These are phyloP conservation scores for Entamoeba histolytica DNA, from an alignment of 208 protist genomes.

Conservation along the genomic window DNA sequence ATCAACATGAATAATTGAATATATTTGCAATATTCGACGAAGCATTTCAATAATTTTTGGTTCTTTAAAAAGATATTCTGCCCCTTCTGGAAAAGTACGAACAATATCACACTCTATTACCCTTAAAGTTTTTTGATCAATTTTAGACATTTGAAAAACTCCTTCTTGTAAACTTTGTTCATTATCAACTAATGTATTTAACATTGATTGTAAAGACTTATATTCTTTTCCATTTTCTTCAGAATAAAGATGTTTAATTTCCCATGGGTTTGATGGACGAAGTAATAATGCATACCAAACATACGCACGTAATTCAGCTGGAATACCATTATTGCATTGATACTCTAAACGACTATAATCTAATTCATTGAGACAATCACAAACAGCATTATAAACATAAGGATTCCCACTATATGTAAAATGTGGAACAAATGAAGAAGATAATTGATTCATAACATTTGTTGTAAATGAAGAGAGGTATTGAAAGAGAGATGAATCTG, in stretches of 20 bases:
- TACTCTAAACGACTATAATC: background rate
- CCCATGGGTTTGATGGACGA: background rate
- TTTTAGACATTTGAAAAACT: background rate
- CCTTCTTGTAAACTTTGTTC: background rate
- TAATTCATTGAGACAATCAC: background rate
- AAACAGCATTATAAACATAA: background rate
- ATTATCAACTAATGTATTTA: background rate
- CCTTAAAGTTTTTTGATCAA: background rate
- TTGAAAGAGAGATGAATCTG: no score
- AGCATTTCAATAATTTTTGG: background rate
- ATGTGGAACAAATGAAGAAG: background rate
- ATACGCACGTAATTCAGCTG: background rate
- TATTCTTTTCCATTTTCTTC: background rate
- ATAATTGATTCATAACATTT: background rate
- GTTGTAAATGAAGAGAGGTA: background rate
- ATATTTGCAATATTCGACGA: background rate
- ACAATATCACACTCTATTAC: background rate
- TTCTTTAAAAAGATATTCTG: background rate
- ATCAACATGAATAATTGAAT: background rate
- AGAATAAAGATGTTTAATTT: background rate
- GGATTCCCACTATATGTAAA: background rate
- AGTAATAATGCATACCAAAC: background rate
- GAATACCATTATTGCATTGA: background rate
- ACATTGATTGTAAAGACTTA: background rate
- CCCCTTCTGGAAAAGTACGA: background rate